Conservation (phyloP, 805 yeast species). For the Teunomyces aglyptinius region DNA sequence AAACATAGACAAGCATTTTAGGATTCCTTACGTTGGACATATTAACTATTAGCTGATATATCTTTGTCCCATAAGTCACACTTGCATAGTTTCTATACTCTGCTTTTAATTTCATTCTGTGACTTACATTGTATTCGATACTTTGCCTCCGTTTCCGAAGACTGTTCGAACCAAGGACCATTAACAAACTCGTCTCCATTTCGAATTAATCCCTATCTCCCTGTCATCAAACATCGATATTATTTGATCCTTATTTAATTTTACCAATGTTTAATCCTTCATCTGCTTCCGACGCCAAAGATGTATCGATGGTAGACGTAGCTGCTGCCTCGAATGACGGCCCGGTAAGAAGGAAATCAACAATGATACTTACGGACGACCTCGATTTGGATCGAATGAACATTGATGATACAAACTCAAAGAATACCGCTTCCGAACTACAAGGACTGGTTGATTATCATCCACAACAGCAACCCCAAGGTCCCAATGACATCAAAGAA, state of each 20-base stretch:
- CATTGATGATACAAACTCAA: constrained; percentile 32
- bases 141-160: not conserved
- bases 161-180: not conserved
- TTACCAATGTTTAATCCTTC: not conserved
- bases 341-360: constrained; percentile 60
- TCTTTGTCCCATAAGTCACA: not conserved
- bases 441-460: not conserved
- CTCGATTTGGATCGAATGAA: constrained; percentile 53
- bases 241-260: not conserved
- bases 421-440: constrained; percentile 6
- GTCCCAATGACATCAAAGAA: constrained; percentile 8
- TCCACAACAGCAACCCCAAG: constrained; percentile 10
- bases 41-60: not conserved
- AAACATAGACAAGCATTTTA: not conserved
- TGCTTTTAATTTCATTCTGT: not conserved
- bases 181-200: not conserved
- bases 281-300: constrained; percentile 1
- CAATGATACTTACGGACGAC: constrained; percentile 69
- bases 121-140: not conserved
- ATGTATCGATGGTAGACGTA: constrained; percentile 44
- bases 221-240: not conserved
- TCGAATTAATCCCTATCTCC: not conserved
- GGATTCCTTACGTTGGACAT: not conserved
- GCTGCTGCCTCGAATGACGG: constrained; percentile 26
- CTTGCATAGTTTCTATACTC: not conserved